Base-by-base conservation (phyloP, 192 early-diverging fungal genomes). In the Backusella macrospora region DNA sequence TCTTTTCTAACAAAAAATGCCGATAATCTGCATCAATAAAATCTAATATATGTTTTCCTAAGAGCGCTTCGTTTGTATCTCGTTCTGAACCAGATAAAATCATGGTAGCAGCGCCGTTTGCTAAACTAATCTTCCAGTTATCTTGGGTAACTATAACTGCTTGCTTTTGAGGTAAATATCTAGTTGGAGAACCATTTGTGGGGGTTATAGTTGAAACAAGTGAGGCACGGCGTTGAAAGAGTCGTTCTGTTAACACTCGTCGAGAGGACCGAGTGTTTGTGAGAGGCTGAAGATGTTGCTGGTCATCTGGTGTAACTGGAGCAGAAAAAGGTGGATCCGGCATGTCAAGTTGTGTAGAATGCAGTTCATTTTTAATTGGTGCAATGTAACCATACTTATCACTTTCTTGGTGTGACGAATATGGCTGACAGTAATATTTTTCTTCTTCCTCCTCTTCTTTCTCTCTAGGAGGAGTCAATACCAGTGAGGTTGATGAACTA, bases 81-180 rank as follows among this genome's bases (percentile, higher is more conserved):
- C 42, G 38, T 39, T 40, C 38, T 29, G 62, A 55, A 10, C 47
- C 72, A 38, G 59, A 63, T 16, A 73, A 23, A 15, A 73, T 65
- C 8, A 18, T 75, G 18, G 79, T 81, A 10, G 86, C 83, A 15
- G 83, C 83, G 48, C 88, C 84, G 69, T 90, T 90, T 18, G 78
- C 78, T 45, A 86, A 75, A 55, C 84, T 77, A 23, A 90, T 87
- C 10, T 80, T 65, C 73, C 83, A 79, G 34, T 82, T 44, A 42
- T 76, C 74, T 64, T 90, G 80, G 0, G 87, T 88, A 0, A 88
- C 88, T 26, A 88, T 83, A 23, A 88, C 84, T 21, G 88, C 87
- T 69, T 90, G 87, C 48, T 81, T 87, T 71, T 86, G 85, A 15
- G 87, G 87, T 1, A 84, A 74, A 46, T 87, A 87, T 37, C 87